Conservation (phyloP, 345 rosid genomes). For the Erucastrum elatum region DNA sequence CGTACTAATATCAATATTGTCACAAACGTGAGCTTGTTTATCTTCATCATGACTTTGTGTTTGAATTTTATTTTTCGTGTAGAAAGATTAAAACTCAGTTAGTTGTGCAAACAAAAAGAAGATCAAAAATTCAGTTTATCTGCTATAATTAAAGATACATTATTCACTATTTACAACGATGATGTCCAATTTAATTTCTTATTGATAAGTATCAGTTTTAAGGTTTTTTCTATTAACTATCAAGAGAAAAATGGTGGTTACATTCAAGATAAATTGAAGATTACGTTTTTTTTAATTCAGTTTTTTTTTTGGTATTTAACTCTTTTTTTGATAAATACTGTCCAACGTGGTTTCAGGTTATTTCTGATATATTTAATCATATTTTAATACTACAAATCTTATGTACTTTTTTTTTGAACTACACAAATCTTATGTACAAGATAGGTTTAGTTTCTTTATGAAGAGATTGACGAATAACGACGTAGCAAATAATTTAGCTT, state of each 20-base stretch:
- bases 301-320: too few species aligned
- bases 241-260: neutral
- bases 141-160: neutral
- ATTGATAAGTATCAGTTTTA: neutral
- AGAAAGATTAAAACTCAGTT: neutral
- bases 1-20: neutral
- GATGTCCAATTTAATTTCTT: neutral
- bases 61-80: neutral
- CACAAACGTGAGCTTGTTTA: neutral
- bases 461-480: too few species aligned
- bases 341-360: too few species aligned
- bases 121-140: too few species aligned
- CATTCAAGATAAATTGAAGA: neutral
- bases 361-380: too few species aligned
- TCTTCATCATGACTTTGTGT: neutral
- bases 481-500: too few species aligned
- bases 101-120: too few species aligned
- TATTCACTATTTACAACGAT: neutral
- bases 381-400: too few species aligned
- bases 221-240: neutral
- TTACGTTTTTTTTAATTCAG: neutral
- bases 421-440: too few species aligned
- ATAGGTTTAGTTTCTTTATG: too few species aligned
- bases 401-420: too few species aligned
- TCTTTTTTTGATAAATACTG: too few species aligned